Evolutionary conservation across 768 basidiomycete genomes (phyloP).

Genomic region (Suillus luteus): DNA sequence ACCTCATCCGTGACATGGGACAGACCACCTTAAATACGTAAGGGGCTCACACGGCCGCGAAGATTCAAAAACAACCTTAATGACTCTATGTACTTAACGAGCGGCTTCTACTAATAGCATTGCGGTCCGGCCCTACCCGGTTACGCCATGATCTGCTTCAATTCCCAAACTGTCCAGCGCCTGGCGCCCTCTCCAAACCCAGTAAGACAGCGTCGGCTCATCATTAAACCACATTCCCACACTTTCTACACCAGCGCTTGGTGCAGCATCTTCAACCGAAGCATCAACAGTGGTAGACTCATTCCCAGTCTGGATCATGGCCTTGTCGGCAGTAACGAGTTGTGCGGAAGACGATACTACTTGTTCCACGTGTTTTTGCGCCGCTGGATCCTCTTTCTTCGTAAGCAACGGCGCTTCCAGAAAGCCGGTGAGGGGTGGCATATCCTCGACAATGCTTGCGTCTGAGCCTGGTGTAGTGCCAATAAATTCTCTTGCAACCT

Average conservation of each 20-base stretch:
- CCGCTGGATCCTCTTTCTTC: not conserved
- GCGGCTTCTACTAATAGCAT: not conserved
- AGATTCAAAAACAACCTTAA: not conserved
- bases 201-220: slow-evolving; percentile 40
- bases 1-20: not conserved
- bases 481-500: slow-evolving; percentile 9
- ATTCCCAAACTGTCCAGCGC: slow-evolving; percentile 54
- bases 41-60: not conserved
- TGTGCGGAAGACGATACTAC: not conserved
- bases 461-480: not conserved
- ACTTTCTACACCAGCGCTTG: slow-evolving; percentile 14
- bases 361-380: not conserved
- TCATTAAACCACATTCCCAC: slow-evolving; percentile 57
- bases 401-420: not conserved
- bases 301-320: slow-evolving; percentile 16
- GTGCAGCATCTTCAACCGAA: not conserved
- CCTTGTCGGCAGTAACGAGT: not conserved
- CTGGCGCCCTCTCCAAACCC: slow-evolving; percentile 53
- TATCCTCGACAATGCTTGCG: not conserved
- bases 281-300: slow-evolving; percentile 17
- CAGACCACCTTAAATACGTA: not conserved
- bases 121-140: slow-evolving; percentile 14
- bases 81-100: not conserved
- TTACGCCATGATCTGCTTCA: slow-evolving; percentile 45
- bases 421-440: not conserved